These are phyloP conservation scores for Penicillium maclennaniae DNA, from an alignment of 495 filamentous ascomycete species.

Conservation along the genomic window DNA sequence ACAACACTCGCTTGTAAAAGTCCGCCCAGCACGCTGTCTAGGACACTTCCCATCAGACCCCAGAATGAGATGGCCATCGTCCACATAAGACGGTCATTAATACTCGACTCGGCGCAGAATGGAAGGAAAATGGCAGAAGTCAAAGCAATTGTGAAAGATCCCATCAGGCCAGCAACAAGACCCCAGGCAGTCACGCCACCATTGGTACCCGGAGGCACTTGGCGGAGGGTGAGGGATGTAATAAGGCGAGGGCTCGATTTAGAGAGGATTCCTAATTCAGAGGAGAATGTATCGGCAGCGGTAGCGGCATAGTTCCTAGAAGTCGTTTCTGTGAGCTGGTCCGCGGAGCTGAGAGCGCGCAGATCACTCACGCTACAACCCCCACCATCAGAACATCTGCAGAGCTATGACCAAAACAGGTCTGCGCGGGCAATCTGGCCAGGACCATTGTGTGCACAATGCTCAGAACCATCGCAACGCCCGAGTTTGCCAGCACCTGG, in stretches of 20 bases:
- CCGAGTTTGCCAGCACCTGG: constrained; percentile 88
- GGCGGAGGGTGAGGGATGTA: constrained; percentile 67
- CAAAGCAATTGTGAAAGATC: constrained; percentile 67
- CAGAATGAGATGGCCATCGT: constrained; percentile 60
- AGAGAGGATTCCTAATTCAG: constrained; percentile 89
- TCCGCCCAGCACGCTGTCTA: constrained; percentile 85
- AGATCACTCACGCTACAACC: constrained; percentile 48
- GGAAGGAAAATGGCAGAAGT: constrained; percentile 65
- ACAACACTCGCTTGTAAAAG: constrained; percentile 83
- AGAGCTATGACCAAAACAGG: constrained; percentile 34
- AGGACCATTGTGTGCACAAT: constrained; percentile 68
- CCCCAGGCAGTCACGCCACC: constrained; percentile 79
- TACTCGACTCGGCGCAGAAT: constrained; percentile 55
- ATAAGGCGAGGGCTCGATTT: constrained; percentile 75
- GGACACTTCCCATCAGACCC: constrained; percentile 71
- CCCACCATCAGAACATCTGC: constrained; percentile 54
- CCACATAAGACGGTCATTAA: constrained; percentile 50
- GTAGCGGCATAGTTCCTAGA: constrained; percentile 80
- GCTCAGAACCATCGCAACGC: constrained; percentile 69
- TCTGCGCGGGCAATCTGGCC: constrained; percentile 13
- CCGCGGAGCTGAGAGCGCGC: not conserved
- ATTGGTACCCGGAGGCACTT: constrained; percentile 88
- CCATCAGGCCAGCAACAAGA: constrained; percentile 66
- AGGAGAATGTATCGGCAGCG: constrained; percentile 90
- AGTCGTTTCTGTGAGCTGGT: not conserved